Evolutionary conservation across 768 basidiomycete species (phyloP), one percentile per base, ranked within the genome.

Genomic region (Gymnopilus junonius): DNA sequence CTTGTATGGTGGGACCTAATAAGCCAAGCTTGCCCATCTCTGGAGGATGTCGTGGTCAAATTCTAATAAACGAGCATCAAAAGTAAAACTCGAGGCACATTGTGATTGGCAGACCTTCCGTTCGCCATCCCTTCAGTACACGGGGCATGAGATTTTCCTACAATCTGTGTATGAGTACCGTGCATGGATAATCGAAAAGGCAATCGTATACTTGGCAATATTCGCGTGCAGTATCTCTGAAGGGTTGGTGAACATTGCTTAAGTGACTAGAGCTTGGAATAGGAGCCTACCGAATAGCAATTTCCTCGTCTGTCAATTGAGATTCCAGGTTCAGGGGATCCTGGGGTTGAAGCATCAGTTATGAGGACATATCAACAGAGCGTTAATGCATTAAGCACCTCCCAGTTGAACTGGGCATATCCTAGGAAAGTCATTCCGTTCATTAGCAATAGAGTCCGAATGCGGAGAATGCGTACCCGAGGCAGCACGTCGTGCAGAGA

Each of bases 21-120:
- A 98, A 78, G 2, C 97, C 97, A 3, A 98, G 80, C 64, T 88
- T 85, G 4, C 97, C 97, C 96, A 98, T 97, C 74, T 97, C 94
- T 8, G 87, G 86, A 98, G 80, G 54, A 94, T 87, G 6, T 82
- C 78, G 62, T 82, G 82, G 75, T 95, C 83, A 75, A 94, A 96
- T 70, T 91, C 93, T 93, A 50, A 20, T 39, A 20, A 62, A 21
- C n/a, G 21, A 25, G 20, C 17, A 34, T 42, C 39, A 51, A 58
- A 21, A 37, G 8, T 10, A 39, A 17, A 1, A 11, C 1, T n/a
- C 5, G 50, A 45, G 48, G 42, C 8, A 48, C 15, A 6, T 40
- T 46, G 10, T 32, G 21, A 27, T 3, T 35, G 61, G 67, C 82
- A 59, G 53, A 92, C 94, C 81, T 85, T 97, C 97, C 6, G 90